Evolutionary conservation across 2,329 filamentous ascomycete genomes (phyloP), one percentile per base, ranked within the genome.

Genomic region (Arthrobotrys musiformis): DNA sequence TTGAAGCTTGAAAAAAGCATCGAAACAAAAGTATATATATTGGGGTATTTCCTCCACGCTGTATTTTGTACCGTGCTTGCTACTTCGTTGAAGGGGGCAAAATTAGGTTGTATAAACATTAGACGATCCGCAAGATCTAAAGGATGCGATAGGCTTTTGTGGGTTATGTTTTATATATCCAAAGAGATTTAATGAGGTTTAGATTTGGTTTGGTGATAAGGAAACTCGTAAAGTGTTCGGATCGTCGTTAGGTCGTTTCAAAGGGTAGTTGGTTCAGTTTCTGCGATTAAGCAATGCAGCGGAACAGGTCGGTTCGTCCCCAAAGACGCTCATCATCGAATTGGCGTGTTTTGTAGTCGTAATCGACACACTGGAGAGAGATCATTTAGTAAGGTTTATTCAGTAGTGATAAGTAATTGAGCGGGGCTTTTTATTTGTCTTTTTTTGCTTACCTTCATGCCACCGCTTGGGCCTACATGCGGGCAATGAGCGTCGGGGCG

Each of bases 371-470:
- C 72, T 76, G 44, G 6, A 44, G 8, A 22, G n/a, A 24, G 24
- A 26, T n/a, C 1, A 33, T 26, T 58, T 40, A 58, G 30, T 24
- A n/a, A 24, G 9, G 15, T 1, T 17, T 13, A 24, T 19, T 46
- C 1, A 8, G 2, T 17, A 7, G 4, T 8, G n/a, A 6, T 42
- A 4, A 17, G n/a, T 50, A 48, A 17, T 28, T 44, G 33, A n/a
- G n/a, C n/a, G n/a, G n/a, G n/a, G n/a, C n/a, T n/a, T n/a, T n/a
- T n/a, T n/a, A n/a, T n/a, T n/a, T n/a, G n/a, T n/a, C n/a, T n/a
- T n/a, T n/a, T n/a, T n/a, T n/a, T n/a, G 33, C 58, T 46, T 76
- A 76, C 72, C 67, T 78, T 78, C 74, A 78, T 78, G 11, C 74
- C 74, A 17, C 74, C 74, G 8, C 60, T 46, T 4, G 74, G 74